Percentiles rank a stretch among this genome's conserved stretches.
Evolutionary conservation across 345 rosid genomes (phyloP).

Genomic region (Citrus medica): DNA sequence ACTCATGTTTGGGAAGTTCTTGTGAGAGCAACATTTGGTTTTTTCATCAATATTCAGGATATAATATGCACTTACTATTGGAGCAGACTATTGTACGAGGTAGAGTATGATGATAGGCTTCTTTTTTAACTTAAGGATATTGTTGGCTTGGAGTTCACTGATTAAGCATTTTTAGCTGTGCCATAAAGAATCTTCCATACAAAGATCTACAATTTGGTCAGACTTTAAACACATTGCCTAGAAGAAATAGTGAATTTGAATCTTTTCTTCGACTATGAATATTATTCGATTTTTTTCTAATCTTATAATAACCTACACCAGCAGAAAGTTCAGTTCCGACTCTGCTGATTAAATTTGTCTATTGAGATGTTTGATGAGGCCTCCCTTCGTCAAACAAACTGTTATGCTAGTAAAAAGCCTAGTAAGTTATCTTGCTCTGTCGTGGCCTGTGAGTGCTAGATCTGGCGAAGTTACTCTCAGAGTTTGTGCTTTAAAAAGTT

Average conservation of each 20-base stretch:
- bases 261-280: not conserved
- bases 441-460: too few relatives aligned
- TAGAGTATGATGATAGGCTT: not conserved
- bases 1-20: not conserved
- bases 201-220: not conserved
- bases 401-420: too few relatives aligned
- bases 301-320: too few relatives aligned
- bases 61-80: not conserved
- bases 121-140: not conserved
- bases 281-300: too few relatives aligned
- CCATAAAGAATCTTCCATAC: not conserved
- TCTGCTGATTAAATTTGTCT: too few relatives aligned
- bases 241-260: not conserved
- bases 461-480: too few relatives aligned
- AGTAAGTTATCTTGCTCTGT: too few relatives aligned
- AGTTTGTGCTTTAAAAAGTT: too few relatives aligned
- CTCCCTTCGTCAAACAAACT: too few relatives aligned
- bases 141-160: not conserved
- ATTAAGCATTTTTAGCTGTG: not conserved
- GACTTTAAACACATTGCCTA: not conserved
- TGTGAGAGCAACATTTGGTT: not conserved
- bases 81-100: not conserved
- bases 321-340: too few relatives aligned
- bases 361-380: too few relatives aligned
- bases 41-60: not conserved